These are phyloP conservation scores for Mrakia frigida DNA, from an alignment of 768 basidiomycete species.

Conservation along the genomic window DNA sequence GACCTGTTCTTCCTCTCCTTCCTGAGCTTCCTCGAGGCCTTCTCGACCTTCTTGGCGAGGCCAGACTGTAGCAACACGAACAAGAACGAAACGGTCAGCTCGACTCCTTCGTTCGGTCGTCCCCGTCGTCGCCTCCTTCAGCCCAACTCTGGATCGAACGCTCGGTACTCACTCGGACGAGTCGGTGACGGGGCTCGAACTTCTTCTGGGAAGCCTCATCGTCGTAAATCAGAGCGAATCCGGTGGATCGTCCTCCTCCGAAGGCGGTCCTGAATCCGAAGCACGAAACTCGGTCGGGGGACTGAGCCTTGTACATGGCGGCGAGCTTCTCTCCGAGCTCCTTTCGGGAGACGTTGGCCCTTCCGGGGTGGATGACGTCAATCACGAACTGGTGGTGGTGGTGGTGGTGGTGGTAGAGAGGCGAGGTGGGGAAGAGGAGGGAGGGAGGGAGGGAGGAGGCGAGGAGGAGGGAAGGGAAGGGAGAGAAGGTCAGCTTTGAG, in stretches of 20 bases:
- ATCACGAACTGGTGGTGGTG: conserved; percentile 8
- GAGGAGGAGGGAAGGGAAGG: not conserved
- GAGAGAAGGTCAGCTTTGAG: conserved; percentile 49
- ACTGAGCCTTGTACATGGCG: conserved; percentile 80
- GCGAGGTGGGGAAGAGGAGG: not conserved
- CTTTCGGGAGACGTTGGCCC: conserved; percentile 84
- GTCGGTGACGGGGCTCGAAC: conserved; percentile 93
- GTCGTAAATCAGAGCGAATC: conserved; percentile 96
- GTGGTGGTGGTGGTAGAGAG: not conserved
- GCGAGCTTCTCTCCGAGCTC: conserved; percentile 93
- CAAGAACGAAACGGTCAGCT: not conserved
- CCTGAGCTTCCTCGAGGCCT: conserved; percentile 91
- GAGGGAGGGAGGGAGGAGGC: not conserved
- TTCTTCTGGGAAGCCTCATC: conserved; percentile 89
- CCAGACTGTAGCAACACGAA: conserved; percentile 41
- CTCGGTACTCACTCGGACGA: conserved; percentile 82
- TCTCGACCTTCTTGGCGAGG: conserved; percentile 67
- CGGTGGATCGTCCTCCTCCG: conserved; percentile 96
- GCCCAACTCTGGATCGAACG: too few species aligned
- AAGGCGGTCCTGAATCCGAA: conserved; percentile 74
- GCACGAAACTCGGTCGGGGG: conserved; percentile 76
- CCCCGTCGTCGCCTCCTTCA: too few species aligned
- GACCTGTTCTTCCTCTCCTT: conserved; percentile 99
- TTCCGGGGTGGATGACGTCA: conserved; percentile 90
- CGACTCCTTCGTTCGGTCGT: not conserved